Conservation (phyloP, 228 moss, liverwort and hornwort genomes). For the Sphagnum magellanicum region DNA sequence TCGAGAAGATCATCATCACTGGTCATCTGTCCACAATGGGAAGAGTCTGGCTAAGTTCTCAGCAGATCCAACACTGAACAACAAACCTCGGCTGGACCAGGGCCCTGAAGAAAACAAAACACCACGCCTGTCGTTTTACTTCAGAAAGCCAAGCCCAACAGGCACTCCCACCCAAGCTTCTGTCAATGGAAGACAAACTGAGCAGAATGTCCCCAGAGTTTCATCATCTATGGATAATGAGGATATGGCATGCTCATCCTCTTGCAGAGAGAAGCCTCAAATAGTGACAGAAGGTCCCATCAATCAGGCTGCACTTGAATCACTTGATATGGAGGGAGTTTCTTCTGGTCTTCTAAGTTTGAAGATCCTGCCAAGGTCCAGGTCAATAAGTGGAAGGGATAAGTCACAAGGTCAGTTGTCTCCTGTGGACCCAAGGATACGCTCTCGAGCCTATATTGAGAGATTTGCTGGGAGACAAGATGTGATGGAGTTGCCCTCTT, state of each 20-base stretch:
- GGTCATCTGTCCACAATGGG: neutral
- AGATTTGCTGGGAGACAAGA: constrained; percentile 1
- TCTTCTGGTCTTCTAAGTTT: constrained; percentile 11
- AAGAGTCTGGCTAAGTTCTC: neutral
- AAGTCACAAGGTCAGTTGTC: constrained; percentile 1
- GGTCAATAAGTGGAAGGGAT: constrained; percentile 53
- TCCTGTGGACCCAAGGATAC: constrained; percentile 7
- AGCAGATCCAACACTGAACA: neutral
- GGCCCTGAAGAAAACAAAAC: neutral
- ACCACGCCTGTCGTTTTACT: too few relatives aligned
- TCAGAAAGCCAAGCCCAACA: neutral
- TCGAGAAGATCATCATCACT: neutral
- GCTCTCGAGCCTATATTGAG: constrained; percentile 9
- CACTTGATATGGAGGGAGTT: constrained; percentile 34
- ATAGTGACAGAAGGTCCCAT: constrained; percentile 24
- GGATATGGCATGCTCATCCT: constrained; percentile 78
- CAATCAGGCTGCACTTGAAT: constrained; percentile 36
- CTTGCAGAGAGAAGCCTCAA: constrained; percentile 62
- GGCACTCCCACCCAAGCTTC: constrained; percentile 7
- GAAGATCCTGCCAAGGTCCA: constrained; percentile 56
- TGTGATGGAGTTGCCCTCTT: constrained; percentile 24
- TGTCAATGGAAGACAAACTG: constrained; percentile 20
- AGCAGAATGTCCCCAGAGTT: constrained; percentile 15
- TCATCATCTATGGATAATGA: constrained; percentile 48
- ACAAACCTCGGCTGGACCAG: neutral